Percentiles rank a stretch among this genome's conserved stretches.
Conservation (phyloP, 108 stramenopile genomes). For the Conticribra weissflogii region DNA sequence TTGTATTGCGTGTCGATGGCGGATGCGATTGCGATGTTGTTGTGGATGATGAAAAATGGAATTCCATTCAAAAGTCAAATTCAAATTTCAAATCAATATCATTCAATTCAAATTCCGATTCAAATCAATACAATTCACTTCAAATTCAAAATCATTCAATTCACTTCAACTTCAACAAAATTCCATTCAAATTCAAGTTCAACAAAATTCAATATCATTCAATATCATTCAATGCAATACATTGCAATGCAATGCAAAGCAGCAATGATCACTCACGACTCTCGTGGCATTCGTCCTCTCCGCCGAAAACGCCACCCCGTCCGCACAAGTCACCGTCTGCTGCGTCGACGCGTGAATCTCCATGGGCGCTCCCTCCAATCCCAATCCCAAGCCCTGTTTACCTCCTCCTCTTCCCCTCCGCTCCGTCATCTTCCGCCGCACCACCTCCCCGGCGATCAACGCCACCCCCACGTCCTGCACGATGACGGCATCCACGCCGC, state of each 20-base stretch:
- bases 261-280: too few species aligned
- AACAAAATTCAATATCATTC: neutral
- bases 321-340: conserved; percentile 70
- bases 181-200: too few species aligned
- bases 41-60: too few species aligned
- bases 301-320: conserved; percentile 64
- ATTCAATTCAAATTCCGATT: too few species aligned
- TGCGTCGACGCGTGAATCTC: conserved; percentile 79
- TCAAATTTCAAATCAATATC: too few species aligned
- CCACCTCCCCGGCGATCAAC: conserved; percentile 49
- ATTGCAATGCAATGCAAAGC: too few species aligned
- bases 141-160: too few species aligned
- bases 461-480: conserved; percentile 74
- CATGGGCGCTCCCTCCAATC: conserved; percentile 47
- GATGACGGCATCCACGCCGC: conserved; percentile 79
- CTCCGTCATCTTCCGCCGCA: conserved; percentile 7
- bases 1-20: neutral
- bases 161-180: too few species aligned
- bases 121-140: too few species aligned
- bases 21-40: neutral
- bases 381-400: conserved; percentile 17
- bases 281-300: conserved; percentile 50
- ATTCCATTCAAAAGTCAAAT: too few species aligned
- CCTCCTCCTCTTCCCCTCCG: conserved; percentile 4
- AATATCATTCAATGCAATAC: too few species aligned